A percentile compares a stretch with the other conserved stretches of the same genome.
These are phyloP conservation scores for Eutrema japonicum DNA, from an alignment of 345 rosid genomes.

Conservation along the genomic window DNA sequence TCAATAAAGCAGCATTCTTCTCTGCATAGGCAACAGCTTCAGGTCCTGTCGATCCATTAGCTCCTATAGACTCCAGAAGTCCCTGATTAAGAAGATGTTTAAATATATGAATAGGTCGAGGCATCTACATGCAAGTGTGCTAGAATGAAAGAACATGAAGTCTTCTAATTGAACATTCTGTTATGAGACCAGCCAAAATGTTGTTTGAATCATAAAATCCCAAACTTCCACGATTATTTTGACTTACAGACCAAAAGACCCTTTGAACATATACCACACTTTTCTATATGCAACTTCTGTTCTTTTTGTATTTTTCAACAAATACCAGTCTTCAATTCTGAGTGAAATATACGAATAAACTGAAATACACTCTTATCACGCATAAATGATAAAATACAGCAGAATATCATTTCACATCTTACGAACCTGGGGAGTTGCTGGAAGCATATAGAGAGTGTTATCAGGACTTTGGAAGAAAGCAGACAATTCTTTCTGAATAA, in stretches of 20 bases:
- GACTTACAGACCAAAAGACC: slow-evolving; percentile 11
- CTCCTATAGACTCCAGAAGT: slow-evolving; percentile 86
- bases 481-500: slow-evolving; percentile 76
- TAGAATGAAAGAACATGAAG: slow-evolving; percentile 1
- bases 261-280: neutral
- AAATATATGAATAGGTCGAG: slow-evolving; percentile 22
- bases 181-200: slow-evolving; percentile 4
- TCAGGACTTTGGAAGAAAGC: slow-evolving; percentile 88
- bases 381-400: neutral
- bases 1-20: slow-evolving; percentile 88
- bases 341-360: slow-evolving; percentile 3
- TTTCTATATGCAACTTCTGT: slow-evolving; percentile 4
- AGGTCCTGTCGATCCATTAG: slow-evolving; percentile 85
- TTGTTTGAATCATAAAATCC: slow-evolving; percentile 1
- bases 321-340: neutral
- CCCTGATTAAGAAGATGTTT: slow-evolving; percentile 59
- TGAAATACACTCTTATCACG: neutral
- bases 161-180: slow-evolving; percentile 6
- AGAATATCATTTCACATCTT: too few species aligned
- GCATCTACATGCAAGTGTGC: slow-evolving; percentile 21
- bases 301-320: neutral
- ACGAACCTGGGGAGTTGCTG: slow-evolving; percentile 79
- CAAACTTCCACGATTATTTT: neutral
- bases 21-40: slow-evolving; percentile 90
- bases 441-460: slow-evolving; percentile 87